Evolutionary conservation across 2,329 filamentous ascomycete species (phyloP), one percentile per base, ranked within the genome.

Genomic region (Byssochlamys sp.): DNA sequence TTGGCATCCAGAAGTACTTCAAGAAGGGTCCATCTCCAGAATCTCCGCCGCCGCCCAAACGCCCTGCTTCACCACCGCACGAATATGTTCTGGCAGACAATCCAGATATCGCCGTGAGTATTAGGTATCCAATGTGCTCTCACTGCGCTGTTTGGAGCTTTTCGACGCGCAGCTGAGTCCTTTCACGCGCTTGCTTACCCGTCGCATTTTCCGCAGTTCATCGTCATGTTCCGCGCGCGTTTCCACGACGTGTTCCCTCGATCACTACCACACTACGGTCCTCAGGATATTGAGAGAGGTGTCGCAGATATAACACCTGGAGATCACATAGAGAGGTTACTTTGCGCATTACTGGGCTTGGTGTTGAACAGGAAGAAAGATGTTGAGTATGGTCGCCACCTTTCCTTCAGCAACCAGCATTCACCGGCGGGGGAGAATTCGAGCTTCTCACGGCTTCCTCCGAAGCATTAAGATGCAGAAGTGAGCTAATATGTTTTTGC

Each of bases 351-450:
- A 63, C 79, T 99, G 51, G 87, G 89, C 31, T 80, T 99, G 66
- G 84, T 96, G 57, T 80, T 99, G 68, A 99, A 99, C 75, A 87
- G 94, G 73, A 97, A 99, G 80, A 96, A 99, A 73, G 91, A 96
- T 76, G 89, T 97, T 71, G 96, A 99, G 94, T 97, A 84, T 75
- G 90, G 78, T 63, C 61, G 61, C 62, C 69, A 69, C 67, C 48
- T 51, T 14, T 27, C n/a, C 19, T 31, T 6, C 45, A n/a, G 28
- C 27, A 45, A 14, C 39, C 39, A 19, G n/a, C 14, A 24, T 45
- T 45, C 3, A 45, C 9, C 6, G 1, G 31, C 31, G 51, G 51
- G 14, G 27, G 28, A 27, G 52, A 24, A 9, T 7, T 55, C 53
- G 27, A 55, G 53, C 31, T 45, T 48, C 14, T 31, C 25, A 6